Evolutionary conservation across 176 grass and related monocot species (phyloP).

Genomic region (Eremochloa ophiuroides): DNA sequence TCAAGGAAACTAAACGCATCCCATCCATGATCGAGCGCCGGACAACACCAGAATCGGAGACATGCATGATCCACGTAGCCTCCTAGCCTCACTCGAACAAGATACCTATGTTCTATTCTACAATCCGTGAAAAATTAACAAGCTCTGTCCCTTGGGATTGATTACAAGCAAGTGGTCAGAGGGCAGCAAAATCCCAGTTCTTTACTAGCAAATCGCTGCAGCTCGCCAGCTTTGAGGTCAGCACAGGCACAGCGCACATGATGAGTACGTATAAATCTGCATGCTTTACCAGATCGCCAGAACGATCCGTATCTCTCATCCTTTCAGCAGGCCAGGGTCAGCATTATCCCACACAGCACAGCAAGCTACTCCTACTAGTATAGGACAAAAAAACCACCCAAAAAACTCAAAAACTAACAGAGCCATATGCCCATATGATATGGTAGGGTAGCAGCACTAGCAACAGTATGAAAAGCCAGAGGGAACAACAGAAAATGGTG

Average conservation of each 20-base stretch:
- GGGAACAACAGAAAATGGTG: conserved; percentile 46
- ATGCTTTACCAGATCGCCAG: conserved; percentile 1
- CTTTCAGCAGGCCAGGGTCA: conserved; percentile 5
- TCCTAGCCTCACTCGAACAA: background rate
- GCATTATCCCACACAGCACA: background rate
- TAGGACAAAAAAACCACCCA: conserved; percentile 11
- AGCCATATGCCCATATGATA: background rate
- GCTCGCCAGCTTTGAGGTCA: background rate
- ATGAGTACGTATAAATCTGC: background rate
- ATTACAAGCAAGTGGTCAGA: background rate
- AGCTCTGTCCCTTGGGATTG: background rate
- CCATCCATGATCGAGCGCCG: no score
- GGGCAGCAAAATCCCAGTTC: background rate
- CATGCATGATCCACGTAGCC: background rate
- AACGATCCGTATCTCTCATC: conserved; percentile 2
- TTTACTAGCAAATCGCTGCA: background rate
- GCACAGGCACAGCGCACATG: background rate
- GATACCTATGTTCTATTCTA: background rate
- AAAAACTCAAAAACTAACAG: background rate
- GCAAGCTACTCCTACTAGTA: background rate
- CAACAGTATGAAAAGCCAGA: background rate
- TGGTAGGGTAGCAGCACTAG: background rate
- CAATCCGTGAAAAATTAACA: no score
- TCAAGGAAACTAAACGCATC: no score
- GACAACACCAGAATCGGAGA: background rate